phyloP scores from a whole-genome alignment of 768 basidiomycete species.

The Agaricus subrufescens region DNA sequence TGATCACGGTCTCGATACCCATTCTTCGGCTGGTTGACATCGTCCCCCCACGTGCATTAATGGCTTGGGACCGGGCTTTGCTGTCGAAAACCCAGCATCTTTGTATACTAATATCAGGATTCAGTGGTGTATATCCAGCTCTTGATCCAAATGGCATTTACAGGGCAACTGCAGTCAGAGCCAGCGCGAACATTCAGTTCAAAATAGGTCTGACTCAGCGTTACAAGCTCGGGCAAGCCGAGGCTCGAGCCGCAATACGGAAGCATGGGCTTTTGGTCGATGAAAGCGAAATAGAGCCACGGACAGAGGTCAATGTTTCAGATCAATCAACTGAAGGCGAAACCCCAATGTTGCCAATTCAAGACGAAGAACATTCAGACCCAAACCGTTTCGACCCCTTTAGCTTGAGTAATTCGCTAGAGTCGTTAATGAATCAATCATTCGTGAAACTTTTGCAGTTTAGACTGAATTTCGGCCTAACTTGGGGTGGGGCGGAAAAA shows the following conservation, averaged over 20 bases:
- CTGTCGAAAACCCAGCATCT: conserved; percentile 54
- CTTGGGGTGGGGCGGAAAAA: conserved; percentile 68
- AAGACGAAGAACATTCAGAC: conserved; percentile 28
- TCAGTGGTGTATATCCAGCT: conserved; percentile 50
- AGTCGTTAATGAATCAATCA: conserved; percentile 53
- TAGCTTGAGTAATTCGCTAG: conserved; percentile 60
- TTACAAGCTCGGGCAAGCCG: conserved; percentile 56
- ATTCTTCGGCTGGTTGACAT: conserved; percentile 43
- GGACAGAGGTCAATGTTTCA: conserved; percentile 4
- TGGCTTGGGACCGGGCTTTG: conserved; percentile 70
- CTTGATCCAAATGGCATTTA: conserved; percentile 39
- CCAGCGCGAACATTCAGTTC: conserved; percentile 40
- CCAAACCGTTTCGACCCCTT: conserved; percentile 51
- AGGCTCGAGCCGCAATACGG: conserved; percentile 42
- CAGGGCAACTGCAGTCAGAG: conserved; percentile 25
- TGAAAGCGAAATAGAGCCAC: conserved; percentile 37
- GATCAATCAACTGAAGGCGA: conserved; percentile 14
- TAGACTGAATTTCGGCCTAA: conserved; percentile 46
- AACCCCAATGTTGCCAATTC: conserved; percentile 11
- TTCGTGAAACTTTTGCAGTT: conserved; percentile 51
- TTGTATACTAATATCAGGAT: conserved; percentile 59
- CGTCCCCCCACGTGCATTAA: conserved; percentile 58
- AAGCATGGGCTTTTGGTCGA: conserved; percentile 44
- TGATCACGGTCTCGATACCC: conserved; percentile 53
- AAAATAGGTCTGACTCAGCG: conserved; percentile 54